Evolutionary conservation across 345 rosid species (phyloP), one percentile per base, ranked within the genome.

Genomic region (Salix exigua): DNA sequence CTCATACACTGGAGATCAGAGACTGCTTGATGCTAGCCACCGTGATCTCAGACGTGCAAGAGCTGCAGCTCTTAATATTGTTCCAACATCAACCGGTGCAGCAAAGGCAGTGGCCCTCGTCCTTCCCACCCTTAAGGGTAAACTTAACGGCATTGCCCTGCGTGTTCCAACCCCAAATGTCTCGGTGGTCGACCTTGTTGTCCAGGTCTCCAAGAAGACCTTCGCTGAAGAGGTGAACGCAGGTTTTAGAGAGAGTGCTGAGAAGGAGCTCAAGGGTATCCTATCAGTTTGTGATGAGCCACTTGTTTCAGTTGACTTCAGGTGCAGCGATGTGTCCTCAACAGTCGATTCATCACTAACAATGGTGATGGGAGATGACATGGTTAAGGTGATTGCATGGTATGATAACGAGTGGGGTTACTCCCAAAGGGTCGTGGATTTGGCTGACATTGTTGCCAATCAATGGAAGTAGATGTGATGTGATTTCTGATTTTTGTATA

Each of bases 381-480:
- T 95, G 97, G 94, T 95, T 68, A 95, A 95, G 87, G 97, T 95
- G 73, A 91, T 95, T 78, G 99, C 99, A 25, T 95, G 97, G 97
- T 93, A 93, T 73, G 97, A 95, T 78, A 95, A 95, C 18, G 97
- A 95, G 78, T 95, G 99, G 99, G 99, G 99, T 64, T 95, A 95
- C 86, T 93, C 97, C 18, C 97, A 95, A 86, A 90, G 99, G 85
- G 99, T 95, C 61, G 99, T 94, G 46, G 98, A 94, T 76, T 86
- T 94, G 86, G 97, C 97, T 70, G 83, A 95, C 89, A 91, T 95
- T 76, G 96, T 93, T 82, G 97, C 97, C 88, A 71, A 84, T 77
- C 88, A 87, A 60, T 92, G 99, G 97, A 90, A 92, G 88, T 92
- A 70, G 88, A 88, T 30, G 9, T 6, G 9, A 61, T 69, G 66